Percentiles rank a stretch among this genome's conserved stretches.
Conservation (phyloP, 2,329 filamentous ascomycete species). For the Juglanconis oblonga region DNA sequence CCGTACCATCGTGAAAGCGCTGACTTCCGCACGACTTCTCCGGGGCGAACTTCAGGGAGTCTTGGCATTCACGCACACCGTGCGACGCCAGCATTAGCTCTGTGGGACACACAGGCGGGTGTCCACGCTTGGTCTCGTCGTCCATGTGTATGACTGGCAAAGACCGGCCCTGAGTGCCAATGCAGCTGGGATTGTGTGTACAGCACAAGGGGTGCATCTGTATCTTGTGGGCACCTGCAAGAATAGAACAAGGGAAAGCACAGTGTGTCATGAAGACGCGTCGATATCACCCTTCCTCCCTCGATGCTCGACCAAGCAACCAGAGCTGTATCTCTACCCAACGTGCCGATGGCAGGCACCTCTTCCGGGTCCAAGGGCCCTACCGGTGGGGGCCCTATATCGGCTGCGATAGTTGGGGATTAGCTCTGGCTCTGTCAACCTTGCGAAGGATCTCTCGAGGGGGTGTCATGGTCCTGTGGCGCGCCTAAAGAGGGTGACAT, state of each 20-base stretch:
- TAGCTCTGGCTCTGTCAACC: slow-evolving; percentile 1
- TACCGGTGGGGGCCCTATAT: background rate
- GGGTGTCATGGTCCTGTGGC: slow-evolving; percentile 1
- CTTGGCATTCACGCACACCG: background rate
- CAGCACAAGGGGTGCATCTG: background rate
- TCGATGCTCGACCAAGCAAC: background rate
- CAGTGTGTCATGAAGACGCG: background rate
- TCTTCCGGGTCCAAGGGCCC: background rate
- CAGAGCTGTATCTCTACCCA: slow-evolving; percentile 11
- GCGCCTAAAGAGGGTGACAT: background rate
- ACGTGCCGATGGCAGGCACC: background rate
- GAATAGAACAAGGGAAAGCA: background rate
- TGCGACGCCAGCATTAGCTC: slow-evolving; percentile 1
- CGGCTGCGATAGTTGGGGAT: background rate
- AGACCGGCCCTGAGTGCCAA: background rate
- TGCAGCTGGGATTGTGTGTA: background rate
- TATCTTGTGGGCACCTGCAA: background rate
- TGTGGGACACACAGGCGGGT: slow-evolving; percentile 7
- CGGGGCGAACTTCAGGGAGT: background rate
- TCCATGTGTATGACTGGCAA: background rate
- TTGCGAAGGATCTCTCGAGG: background rate
- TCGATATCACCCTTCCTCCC: background rate
- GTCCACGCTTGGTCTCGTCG: slow-evolving; percentile 5
- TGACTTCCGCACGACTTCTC: slow-evolving; percentile 1
- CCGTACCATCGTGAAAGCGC: background rate